phyloP scores from a whole-genome alignment of 192 early-diverging fungal species.

The Chytriomyces sp. region DNA sequence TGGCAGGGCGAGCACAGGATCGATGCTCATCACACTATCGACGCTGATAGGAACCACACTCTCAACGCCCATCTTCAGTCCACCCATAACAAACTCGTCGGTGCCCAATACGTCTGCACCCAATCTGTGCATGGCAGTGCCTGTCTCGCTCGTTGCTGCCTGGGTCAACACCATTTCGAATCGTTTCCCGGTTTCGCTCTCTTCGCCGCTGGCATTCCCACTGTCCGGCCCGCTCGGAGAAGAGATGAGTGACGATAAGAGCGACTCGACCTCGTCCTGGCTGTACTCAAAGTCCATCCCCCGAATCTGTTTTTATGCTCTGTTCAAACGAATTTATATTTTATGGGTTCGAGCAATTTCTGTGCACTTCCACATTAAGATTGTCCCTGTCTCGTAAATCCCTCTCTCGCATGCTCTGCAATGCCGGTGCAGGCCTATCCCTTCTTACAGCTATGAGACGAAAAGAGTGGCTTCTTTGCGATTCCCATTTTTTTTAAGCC shows the following conservation, averaged over 20 bases:
- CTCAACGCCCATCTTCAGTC: neutral
- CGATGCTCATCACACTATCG: neutral
- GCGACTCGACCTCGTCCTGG: neutral
- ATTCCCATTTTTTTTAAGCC: neutral
- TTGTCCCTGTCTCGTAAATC: too few species aligned
- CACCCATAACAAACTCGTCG: neutral
- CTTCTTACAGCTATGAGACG: conserved; percentile 49
- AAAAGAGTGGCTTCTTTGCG: neutral
- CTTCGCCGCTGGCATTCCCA: neutral
- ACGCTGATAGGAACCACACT: neutral
- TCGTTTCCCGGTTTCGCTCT: neutral
- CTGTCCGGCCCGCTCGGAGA: neutral
- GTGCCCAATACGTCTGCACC: neutral
- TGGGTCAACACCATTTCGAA: too few species aligned
- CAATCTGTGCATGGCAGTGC: neutral
- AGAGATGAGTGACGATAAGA: neutral
- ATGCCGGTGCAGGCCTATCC: conserved; percentile 46
- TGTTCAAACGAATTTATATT: too few species aligned
- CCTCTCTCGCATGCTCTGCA: neutral
- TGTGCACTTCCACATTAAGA: too few species aligned
- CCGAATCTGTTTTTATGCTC: too few species aligned
- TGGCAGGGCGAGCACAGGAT: neutral
- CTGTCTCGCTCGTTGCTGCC: neutral
- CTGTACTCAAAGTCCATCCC: neutral
- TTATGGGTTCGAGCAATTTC: too few species aligned